phyloP scores from a whole-genome alignment of 2,329 filamentous ascomycete genomes.

The Pseudogymnoascus pannorum region DNA sequence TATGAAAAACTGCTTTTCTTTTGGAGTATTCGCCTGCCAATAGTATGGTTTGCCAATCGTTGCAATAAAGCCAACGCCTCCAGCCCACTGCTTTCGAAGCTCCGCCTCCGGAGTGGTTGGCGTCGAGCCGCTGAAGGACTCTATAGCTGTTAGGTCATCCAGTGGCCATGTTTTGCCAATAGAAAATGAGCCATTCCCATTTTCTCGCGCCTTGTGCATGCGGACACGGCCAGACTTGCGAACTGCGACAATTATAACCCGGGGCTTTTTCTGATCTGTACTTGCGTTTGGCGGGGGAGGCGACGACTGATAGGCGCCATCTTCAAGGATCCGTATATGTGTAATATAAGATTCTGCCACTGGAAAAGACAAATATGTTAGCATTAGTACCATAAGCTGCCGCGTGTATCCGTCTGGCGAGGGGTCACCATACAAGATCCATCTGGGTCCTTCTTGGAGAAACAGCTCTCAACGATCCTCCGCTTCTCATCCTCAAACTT shows the following conservation, averaged over 20 bases:
- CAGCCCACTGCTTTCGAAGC: constrained; percentile 66
- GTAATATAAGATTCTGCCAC: constrained; percentile 95
- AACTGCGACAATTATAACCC: constrained; percentile 89
- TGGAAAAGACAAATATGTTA: constrained; percentile 31
- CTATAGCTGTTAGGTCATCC: constrained; percentile 77
- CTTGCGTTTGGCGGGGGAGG: constrained; percentile 76
- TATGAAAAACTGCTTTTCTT: constrained; percentile 99
- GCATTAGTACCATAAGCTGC: constrained; percentile 9
- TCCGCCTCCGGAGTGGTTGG: constrained; percentile 52
- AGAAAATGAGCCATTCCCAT: constrained; percentile 86
- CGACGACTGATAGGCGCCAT: constrained; percentile 69
- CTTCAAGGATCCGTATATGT: constrained; percentile 87
- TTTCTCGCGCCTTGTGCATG: constrained; percentile 96
- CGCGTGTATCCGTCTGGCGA: constrained; percentile 10
- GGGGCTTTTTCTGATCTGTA: constrained; percentile 71
- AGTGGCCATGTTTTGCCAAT: constrained; percentile 98
- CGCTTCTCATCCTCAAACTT: constrained; percentile 94
- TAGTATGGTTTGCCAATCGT: constrained; percentile 92
- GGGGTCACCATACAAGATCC: constrained; percentile 61
- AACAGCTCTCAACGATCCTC: constrained; percentile 91
- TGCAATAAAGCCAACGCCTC: constrained; percentile 76
- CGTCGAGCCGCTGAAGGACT: constrained; percentile 65
- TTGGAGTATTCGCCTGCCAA: constrained; percentile 87
- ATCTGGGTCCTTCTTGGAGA: constrained; percentile 80
- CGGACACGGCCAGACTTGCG: constrained; percentile 86